A percentile compares a stretch with the other conserved stretches of the same genome.
These are phyloP conservation scores for Fraxinus xanthoxyloides DNA, from an alignment of 305 asterid genomes.

Conservation along the genomic window DNA sequence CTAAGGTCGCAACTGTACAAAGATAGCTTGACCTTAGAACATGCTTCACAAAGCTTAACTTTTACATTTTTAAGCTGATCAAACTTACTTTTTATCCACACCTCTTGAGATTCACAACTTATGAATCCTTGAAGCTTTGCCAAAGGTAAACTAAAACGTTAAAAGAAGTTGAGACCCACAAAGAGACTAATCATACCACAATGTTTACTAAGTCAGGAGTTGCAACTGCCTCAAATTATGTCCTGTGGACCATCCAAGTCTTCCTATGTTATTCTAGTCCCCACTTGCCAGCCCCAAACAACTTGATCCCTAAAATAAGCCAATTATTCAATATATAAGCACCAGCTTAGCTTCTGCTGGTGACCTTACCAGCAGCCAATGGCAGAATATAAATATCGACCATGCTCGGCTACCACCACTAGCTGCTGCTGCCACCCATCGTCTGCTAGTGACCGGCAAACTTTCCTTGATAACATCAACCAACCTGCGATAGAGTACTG, in stretches of 20 bases:
- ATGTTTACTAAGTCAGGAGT: neutral
- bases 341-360: neutral
- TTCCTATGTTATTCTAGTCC: neutral
- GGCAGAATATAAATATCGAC: neutral
- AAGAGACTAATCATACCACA: neutral
- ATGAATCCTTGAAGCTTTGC: neutral
- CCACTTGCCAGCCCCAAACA: neutral
- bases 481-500: neutral
- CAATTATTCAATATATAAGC: neutral
- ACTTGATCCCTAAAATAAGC: neutral
- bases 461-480: neutral
- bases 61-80: too few species aligned
- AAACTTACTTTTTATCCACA: neutral
- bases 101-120: neutral
- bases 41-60: neutral
- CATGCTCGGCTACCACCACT: neutral
- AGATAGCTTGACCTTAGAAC: neutral
- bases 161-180: neutral
- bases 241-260: conserved; percentile 1
- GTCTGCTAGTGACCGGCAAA: neutral
- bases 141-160: neutral
- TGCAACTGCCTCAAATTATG: neutral
- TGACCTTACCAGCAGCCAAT: neutral
- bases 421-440: neutral
- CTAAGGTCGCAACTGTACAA: neutral